These are phyloP conservation scores for Mercurialis annua DNA, from an alignment of 345 rosid species.

Conservation along the genomic window DNA sequence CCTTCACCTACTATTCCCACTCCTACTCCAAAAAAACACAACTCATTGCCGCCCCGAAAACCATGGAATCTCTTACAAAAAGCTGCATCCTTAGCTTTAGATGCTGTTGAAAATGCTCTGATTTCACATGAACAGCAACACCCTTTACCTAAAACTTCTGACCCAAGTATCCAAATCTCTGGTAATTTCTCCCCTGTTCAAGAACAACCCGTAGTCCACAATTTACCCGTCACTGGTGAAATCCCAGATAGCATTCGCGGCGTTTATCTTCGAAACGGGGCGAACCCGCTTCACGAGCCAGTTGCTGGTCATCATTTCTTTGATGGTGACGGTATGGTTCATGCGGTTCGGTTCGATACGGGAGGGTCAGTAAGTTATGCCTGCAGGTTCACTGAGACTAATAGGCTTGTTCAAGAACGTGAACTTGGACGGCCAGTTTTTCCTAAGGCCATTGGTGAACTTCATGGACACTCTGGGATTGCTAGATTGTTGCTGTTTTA, in stretches of 20 bases:
- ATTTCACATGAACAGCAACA: constrained; percentile 49
- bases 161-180: constrained; percentile 65
- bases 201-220: constrained; percentile 49
- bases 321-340: constrained; percentile 93
- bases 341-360: constrained; percentile 50
- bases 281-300: constrained; percentile 81
- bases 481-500: constrained; percentile 72
- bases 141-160: constrained; percentile 74
- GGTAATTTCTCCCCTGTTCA: constrained; percentile 84
- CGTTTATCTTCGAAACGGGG: constrained; percentile 75
- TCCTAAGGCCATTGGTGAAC: constrained; percentile 88
- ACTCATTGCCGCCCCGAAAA: not conserved
- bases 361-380: constrained; percentile 67
- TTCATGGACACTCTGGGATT: constrained; percentile 86
- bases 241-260: constrained; percentile 69
- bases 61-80: constrained; percentile 57
- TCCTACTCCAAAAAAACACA: constrained; percentile 15
- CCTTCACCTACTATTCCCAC: constrained; percentile 27
- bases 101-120: constrained; percentile 52
- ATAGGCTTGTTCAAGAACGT: constrained; percentile 67
- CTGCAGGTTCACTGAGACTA: constrained; percentile 76
- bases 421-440: constrained; percentile 65
- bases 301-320: constrained; percentile 86
- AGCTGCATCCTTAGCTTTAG: constrained; percentile 52
- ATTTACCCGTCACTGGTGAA: constrained; percentile 56